Evolutionary conservation across 805 yeast species (phyloP).

Genomic region (Candida xyloterini): DNA sequence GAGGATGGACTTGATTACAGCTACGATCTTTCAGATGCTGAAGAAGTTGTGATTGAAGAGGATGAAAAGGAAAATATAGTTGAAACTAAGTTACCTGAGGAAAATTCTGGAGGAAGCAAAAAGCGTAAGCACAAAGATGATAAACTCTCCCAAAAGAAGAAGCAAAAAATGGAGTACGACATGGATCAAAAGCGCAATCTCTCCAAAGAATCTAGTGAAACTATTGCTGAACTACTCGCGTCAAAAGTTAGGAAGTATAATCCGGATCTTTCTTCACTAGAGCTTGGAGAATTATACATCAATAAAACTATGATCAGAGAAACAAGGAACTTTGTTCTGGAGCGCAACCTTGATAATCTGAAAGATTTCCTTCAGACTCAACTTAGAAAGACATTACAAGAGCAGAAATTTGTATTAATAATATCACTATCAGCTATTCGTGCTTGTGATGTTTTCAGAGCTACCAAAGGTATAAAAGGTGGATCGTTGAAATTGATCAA

Average conservation of each 20-base stretch:
- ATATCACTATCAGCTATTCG: slow-evolving; percentile 77
- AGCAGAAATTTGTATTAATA: slow-evolving; percentile 45
- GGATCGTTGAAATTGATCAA: slow-evolving; percentile 69
- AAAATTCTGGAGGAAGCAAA: slow-evolving; percentile 16
- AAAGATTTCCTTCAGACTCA: slow-evolving; percentile 50
- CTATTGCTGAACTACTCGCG: slow-evolving; percentile 67
- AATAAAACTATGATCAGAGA: slow-evolving; percentile 56
- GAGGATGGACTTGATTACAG: slow-evolving; percentile 37
- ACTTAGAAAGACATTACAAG: slow-evolving; percentile 46
- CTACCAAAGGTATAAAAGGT: slow-evolving; percentile 42
- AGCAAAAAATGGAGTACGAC: slow-evolving; percentile 64
- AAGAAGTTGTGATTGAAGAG: slow-evolving; percentile 36
- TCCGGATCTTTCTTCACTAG: slow-evolving; percentile 70
- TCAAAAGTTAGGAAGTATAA: slow-evolving; percentile 54
- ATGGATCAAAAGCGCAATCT: slow-evolving; percentile 52
- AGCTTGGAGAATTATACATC: slow-evolving; percentile 61
- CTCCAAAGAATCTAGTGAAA: slow-evolving; percentile 53
- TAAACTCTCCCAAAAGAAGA: slow-evolving; percentile 61
- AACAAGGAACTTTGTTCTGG: slow-evolving; percentile 54
- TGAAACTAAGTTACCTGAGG: slow-evolving; percentile 17
- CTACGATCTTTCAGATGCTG: slow-evolving; percentile 57
- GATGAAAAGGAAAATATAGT: slow-evolving; percentile 11
- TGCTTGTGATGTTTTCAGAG: slow-evolving; percentile 81
- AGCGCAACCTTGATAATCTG: slow-evolving; percentile 55
- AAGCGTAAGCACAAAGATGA: slow-evolving; percentile 33